phyloP scores from a whole-genome alignment of 805 yeast species.

The Schwanniomyces vanrijiae region DNA sequence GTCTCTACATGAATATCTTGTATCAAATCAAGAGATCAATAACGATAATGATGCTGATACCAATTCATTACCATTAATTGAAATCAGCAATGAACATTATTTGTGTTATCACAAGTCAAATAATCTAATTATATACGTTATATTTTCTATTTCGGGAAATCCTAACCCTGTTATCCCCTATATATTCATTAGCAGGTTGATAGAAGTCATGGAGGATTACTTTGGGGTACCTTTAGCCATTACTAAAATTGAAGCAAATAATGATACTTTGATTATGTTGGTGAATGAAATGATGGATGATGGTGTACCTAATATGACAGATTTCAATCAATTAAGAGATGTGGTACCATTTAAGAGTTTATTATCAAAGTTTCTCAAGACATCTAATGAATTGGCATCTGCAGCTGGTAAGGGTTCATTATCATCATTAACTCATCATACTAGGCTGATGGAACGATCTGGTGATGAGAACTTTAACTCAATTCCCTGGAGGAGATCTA shows the following conservation, averaged over 20 bases:
- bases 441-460: background rate
- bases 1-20: slow-evolving; percentile 20
- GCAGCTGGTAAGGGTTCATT: slow-evolving; percentile 19
- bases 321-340: slow-evolving; percentile 67
- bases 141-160: slow-evolving; percentile 17
- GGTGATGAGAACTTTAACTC: slow-evolving; percentile 23
- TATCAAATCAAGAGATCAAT: slow-evolving; percentile 4
- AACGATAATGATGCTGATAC: background rate
- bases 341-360: slow-evolving; percentile 65
- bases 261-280: slow-evolving; percentile 67
- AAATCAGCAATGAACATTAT: slow-evolving; percentile 29
- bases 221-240: slow-evolving; percentile 56
- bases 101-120: slow-evolving; percentile 22
- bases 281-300: slow-evolving; percentile 78
- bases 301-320: slow-evolving; percentile 72
- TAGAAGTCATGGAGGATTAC: slow-evolving; percentile 55
- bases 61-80: slow-evolving; percentile 24
- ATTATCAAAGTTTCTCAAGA: slow-evolving; percentile 49
- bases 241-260: slow-evolving; percentile 63
- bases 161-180: slow-evolving; percentile 55
- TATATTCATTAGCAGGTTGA: slow-evolving; percentile 50
- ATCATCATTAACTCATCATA: slow-evolving; percentile 14
- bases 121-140: slow-evolving; percentile 25
- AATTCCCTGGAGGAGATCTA: slow-evolving; percentile 76
- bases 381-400: slow-evolving; percentile 34